Evolutionary conservation across 306 rosid genomes (phyloP).

Genomic region (Corylus heterophylla): DNA sequence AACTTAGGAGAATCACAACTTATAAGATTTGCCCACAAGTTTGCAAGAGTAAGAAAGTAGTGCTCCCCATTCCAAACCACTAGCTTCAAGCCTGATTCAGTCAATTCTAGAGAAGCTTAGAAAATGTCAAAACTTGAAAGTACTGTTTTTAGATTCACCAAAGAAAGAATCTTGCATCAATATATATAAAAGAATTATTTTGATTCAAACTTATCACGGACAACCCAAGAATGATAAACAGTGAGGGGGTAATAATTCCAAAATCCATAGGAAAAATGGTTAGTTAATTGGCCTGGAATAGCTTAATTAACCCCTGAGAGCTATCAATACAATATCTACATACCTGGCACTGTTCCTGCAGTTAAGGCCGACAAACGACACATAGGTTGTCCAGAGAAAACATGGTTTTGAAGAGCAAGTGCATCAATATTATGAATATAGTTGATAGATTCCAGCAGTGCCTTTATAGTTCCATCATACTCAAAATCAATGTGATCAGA

Average conservation of each 20-base stretch:
- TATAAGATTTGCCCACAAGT: slow-evolving; percentile 82
- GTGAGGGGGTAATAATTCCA: background rate
- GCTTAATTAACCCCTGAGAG: background rate
- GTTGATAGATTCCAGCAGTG: slow-evolving; percentile 58
- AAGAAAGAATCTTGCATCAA: no score
- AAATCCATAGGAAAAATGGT: background rate
- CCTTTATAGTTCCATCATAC: slow-evolving; percentile 30
- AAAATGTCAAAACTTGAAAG: background rate
- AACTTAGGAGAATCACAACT: slow-evolving; percentile 56
- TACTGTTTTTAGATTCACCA: no score
- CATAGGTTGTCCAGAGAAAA: slow-evolving; percentile 50
- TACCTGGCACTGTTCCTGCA: slow-evolving; percentile 73
- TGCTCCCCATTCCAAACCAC: slow-evolving; percentile 72
- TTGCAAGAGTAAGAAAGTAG: slow-evolving; percentile 66
- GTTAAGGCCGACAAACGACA: slow-evolving; percentile 74
- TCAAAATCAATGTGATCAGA: slow-evolving; percentile 41
- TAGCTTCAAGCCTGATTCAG: slow-evolving; percentile 63
- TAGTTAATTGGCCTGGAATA: background rate
- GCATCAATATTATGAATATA: slow-evolving; percentile 57
- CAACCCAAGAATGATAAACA: background rate
- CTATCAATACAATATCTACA: slow-evolving; percentile 7
- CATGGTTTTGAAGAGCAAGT: slow-evolving; percentile 48
- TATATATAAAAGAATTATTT: background rate
- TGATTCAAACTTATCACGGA: background rate
- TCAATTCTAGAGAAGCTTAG: slow-evolving; percentile 4